phyloP scores from a whole-genome alignment of 345 rosid species.

The Lenwebbia sp. region DNA sequence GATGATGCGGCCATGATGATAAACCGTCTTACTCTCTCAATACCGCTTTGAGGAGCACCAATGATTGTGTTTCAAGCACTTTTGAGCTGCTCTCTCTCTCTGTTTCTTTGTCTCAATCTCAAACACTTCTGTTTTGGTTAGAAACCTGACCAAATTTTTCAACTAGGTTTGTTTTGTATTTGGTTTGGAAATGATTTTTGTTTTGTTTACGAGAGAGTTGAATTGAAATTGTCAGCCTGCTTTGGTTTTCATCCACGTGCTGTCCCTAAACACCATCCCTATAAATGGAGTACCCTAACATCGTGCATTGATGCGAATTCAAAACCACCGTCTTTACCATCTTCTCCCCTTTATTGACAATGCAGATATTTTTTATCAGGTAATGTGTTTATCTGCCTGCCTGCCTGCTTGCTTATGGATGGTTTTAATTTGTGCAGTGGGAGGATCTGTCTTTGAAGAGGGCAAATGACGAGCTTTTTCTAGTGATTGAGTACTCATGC shows the following conservation, averaged over 20 bases:
- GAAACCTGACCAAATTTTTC: background rate
- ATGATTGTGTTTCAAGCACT: background rate
- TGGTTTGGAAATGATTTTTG: too few species aligned
- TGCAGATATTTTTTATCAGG: background rate
- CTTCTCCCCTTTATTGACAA: background rate
- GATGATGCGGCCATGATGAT: background rate
- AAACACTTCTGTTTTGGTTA: background rate
- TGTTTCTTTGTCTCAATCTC: background rate
- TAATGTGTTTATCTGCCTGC: background rate
- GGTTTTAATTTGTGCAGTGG: background rate
- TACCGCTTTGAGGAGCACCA: background rate
- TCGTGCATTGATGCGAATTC: background rate
- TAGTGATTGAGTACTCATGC: background rate
- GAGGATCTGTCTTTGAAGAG: background rate
- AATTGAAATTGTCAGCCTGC: too few species aligned
- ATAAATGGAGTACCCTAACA: too few species aligned
- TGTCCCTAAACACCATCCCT: too few species aligned
- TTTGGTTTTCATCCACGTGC: too few species aligned
- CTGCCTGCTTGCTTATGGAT: background rate
- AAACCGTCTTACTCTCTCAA: background rate
- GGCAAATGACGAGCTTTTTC: background rate
- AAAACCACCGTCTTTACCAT: background rate
- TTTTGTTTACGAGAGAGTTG: too few species aligned
- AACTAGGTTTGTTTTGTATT: background rate
- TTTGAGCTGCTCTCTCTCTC: background rate